Evolutionary conservation across 2,329 filamentous ascomycete genomes (phyloP).

Genomic region (Colletotrichum euphorbiae): DNA sequence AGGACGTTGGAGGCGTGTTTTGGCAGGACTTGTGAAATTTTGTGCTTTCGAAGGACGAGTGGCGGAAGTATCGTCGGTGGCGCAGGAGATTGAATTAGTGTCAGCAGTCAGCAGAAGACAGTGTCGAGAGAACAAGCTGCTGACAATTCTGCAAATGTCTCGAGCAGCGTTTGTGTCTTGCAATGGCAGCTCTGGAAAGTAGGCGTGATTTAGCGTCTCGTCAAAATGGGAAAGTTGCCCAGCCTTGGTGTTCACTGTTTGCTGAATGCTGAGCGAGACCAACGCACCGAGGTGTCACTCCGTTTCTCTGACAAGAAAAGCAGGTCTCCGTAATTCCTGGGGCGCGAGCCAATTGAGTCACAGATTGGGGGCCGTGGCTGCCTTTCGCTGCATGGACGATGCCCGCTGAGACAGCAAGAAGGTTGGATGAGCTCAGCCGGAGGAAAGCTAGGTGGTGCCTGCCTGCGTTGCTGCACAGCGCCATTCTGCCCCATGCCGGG

Average conservation of each 20-base stretch:
- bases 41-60: neutral
- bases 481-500: neutral
- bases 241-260: too few species aligned
- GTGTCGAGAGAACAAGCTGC: too few species aligned
- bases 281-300: neutral
- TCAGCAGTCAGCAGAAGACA: too few species aligned
- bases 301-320: neutral
- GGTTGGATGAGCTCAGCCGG: too few species aligned
- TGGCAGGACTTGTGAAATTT: neutral
- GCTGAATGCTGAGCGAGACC: too few species aligned
- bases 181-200: too few species aligned
- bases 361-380: conserved; percentile 8
- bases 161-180: too few species aligned
- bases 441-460: too few species aligned
- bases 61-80: neutral
- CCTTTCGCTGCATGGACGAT: neutral
- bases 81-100: too few species aligned
- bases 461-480: conserved; percentile 1
- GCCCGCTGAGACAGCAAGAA: conserved; percentile 4
- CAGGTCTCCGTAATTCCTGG: conserved; percentile 18
- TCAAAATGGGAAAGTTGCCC: too few species aligned
- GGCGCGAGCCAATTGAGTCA: conserved; percentile 5
- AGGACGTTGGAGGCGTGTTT: neutral
- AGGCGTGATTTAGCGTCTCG: too few species aligned
- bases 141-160: too few species aligned